A percentile compares a stretch with the other conserved stretches of the same genome.
These are phyloP conservation scores for Apiospora hydei DNA, from an alignment of 2,329 filamentous ascomycete species.

Conservation along the genomic window DNA sequence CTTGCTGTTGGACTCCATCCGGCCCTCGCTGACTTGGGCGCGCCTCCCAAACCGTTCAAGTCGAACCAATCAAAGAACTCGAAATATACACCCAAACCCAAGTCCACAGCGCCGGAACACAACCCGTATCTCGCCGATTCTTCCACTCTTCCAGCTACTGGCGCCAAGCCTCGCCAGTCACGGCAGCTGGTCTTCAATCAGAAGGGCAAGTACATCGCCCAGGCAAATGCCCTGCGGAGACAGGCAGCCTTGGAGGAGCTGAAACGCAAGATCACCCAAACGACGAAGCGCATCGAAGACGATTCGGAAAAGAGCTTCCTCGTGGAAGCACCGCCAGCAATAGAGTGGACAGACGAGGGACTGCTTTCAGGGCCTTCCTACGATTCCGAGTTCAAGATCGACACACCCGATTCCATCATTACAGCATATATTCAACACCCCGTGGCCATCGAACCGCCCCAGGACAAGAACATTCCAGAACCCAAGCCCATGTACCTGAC, in stretches of 20 bases:
- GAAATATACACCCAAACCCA: constrained; percentile 30
- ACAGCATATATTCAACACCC: constrained; percentile 94
- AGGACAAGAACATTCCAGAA: constrained; percentile 82
- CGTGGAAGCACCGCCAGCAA: constrained; percentile 80
- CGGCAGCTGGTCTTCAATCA: constrained; percentile 88
- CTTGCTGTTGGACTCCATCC: constrained; percentile 72
- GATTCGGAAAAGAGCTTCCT: constrained; percentile 90
- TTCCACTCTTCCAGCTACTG: constrained; percentile 67
- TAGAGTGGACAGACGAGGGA: constrained; percentile 98
- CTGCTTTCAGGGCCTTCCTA: constrained; percentile 80
- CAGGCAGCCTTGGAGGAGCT: constrained; percentile 91
- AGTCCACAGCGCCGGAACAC: constrained; percentile 46
- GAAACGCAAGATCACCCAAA: constrained; percentile 90
- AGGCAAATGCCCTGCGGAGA: constrained; percentile 86
- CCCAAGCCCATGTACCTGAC: constrained; percentile 93
- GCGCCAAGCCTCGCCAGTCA: constrained; percentile 70
- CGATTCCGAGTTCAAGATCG: constrained; percentile 72
- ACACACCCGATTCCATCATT: constrained; percentile 82
- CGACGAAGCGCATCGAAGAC: constrained; percentile 88
- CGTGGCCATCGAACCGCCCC: constrained; percentile 83
- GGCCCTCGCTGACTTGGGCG: constrained; percentile 55
- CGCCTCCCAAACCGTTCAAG: constrained; percentile 35
- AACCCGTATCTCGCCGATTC: constrained; percentile 82
- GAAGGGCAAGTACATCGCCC: constrained; percentile 96
- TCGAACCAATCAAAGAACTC: constrained; percentile 48